Evolutionary conservation across 2,329 filamentous ascomycete species (phyloP), one percentile per base, ranked within the genome.

Genomic region (Dendryphion nanum): DNA sequence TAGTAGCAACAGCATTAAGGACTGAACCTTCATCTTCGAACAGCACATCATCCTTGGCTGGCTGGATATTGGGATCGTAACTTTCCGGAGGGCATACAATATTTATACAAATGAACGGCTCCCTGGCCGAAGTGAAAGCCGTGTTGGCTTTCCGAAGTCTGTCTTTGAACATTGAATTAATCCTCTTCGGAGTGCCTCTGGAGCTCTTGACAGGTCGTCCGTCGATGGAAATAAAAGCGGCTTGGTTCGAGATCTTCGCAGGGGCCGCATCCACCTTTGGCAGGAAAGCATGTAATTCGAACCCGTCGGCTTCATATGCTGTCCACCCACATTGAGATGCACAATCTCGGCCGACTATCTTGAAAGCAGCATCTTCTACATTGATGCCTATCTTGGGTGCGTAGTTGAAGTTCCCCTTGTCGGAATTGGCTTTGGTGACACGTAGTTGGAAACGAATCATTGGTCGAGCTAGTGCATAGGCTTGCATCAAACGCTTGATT

Each of bases 41-140:
- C 1, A 88, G 53, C 2, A 90, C 74, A 50, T 88, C 79, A 40
- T 87, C 80, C 56, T 90, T 90, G 3, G 79, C 71, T 3, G 85
- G 78, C 42, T 88, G 81, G 5, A 89, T 64, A 48, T 89, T 90
- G 1, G 75, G 71, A 62, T 90, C 86, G 51, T 90, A 90, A 41
- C 72, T 81, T 18, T 74, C 73, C 1, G 68, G 56, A 0, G 79
- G 75, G 52, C 84, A 89, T 12, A 59, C 59, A 19, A 90, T 79
- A 40, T 81, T 76, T 24, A 90, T 62, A 28, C 73, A 73, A 28
- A 89, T 62, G 54, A 89, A 89, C 0, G 76, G 74, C 35, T 78
- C 75, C 14, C 70, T 72, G 16, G 70, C 48, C 7, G 59, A 50
- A 5, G 50, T 42, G 6, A 65, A 49, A 1, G 39, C 18, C 19